These are phyloP conservation scores for Pestalotiopsis fici DNA, from an alignment of 2,329 filamentous ascomycete genomes.

Conservation along the genomic window DNA sequence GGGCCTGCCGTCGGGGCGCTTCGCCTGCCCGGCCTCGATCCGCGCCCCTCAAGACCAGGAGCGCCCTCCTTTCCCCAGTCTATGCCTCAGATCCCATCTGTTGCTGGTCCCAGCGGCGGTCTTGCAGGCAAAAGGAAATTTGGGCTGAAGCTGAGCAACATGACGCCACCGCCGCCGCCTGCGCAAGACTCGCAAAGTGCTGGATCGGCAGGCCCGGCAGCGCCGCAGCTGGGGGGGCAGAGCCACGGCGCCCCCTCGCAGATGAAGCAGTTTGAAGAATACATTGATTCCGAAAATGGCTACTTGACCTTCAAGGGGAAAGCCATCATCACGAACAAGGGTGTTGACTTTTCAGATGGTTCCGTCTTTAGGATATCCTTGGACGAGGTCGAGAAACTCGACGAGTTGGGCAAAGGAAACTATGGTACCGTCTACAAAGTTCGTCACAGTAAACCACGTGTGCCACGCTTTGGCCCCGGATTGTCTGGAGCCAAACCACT, in stretches of 20 bases:
- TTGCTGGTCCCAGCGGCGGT: conserved; percentile 21
- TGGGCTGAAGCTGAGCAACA: conserved; percentile 63
- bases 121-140: conserved; percentile 65
- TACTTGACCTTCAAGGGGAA: conserved; percentile 92
- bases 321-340: conserved; percentile 82
- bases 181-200: conserved; percentile 18
- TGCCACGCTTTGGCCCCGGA: conserved; percentile 60
- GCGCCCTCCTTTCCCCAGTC: conserved; percentile 54
- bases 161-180: conserved; percentile 27
- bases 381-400: conserved; percentile 87
- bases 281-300: conserved; percentile 88
- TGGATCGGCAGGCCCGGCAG: not conserved
- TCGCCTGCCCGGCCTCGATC: conserved; percentile 36
- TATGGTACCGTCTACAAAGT: conserved; percentile 99
- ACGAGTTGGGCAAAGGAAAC: conserved; percentile 95
- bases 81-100: conserved; percentile 47
- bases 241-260: conserved; percentile 42
- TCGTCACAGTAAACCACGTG: conserved; percentile 70
- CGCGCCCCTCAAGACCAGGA: conserved; percentile 35
- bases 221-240: conserved; percentile 29
- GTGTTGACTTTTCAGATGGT: conserved; percentile 90
- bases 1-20: conserved; percentile 43
- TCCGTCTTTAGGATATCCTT: conserved; percentile 91
- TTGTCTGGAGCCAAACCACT: conserved; percentile 49
- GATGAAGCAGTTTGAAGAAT: conserved; percentile 68